phyloP scores from a whole-genome alignment of 2,329 filamentous ascomycete genomes.

The Hymenoscyphus infarciens region DNA sequence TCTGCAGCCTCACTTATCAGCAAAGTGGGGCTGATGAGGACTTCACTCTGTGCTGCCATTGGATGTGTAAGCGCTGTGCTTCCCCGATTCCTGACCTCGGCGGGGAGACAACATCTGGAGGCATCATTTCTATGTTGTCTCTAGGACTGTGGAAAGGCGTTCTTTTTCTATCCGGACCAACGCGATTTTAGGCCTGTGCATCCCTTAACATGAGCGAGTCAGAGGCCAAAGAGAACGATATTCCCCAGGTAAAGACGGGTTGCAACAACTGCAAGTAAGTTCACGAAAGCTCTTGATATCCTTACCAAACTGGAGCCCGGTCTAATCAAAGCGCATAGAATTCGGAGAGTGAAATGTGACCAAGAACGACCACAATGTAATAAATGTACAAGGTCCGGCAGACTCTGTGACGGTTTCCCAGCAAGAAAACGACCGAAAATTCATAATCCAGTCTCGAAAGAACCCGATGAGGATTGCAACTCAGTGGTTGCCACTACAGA shows the following conservation, averaged over 20 bases:
- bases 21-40: neutral
- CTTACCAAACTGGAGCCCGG: neutral
- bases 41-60: neutral
- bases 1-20: neutral
- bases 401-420: slow-evolving; percentile 49
- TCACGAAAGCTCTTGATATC: neutral
- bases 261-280: slow-evolving; percentile 66
- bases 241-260: slow-evolving; percentile 61
- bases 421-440: neutral
- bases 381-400: slow-evolving; percentile 57
- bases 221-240: neutral
- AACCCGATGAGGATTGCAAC: neutral
- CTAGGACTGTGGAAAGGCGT: too few species aligned
- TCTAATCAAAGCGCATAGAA: slow-evolving; percentile 37
- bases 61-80: neutral
- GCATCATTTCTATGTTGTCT: neutral
- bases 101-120: neutral
- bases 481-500: neutral
- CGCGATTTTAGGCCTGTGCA: neutral
- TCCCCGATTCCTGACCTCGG: neutral
- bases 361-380: slow-evolving; percentile 58
- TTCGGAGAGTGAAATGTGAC: slow-evolving; percentile 63
- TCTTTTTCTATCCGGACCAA: too few species aligned
- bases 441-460: neutral
- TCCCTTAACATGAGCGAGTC: neutral